Evolutionary conservation across 371 early-diverging fungal genomes (phyloP), one percentile per base, ranked within the genome.

Genomic region (Apophysomyces trapeziformis): DNA sequence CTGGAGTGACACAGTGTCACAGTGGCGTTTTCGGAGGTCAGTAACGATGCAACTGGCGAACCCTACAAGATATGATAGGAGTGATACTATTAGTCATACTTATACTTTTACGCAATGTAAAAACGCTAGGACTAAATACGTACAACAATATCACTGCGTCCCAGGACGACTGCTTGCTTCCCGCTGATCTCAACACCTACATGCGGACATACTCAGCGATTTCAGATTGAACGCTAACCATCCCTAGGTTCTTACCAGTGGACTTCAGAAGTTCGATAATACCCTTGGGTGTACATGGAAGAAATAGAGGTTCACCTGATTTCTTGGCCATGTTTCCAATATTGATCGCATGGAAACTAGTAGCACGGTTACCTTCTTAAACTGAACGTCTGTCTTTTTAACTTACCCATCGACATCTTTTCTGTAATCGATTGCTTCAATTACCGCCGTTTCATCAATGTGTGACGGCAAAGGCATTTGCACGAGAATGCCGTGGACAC

Each of bases 331-430:
- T 82, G 43, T 86, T 83, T 36, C 97, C 97, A 67, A 94, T 91
- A 84, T 97, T 96, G 65, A 85, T 70, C n/a, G 93, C 86, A 71
- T 96, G 96, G 80, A 97, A 93, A 32, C 92, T 90, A 63, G 11
- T 16, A 12, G 26, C 11, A 67, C 5, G 26, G 1, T 41, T 18
- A 26, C 32, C 1, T 41, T 41, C 13, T 41, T 0, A 41, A 8
- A 8, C 41, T 11, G 13, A 41, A 41, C 5, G 5, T 41, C 5
- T 8, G 41, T 5, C 54, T 4, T 12, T 7, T 21, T 7, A 37
- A 60, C 69, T 61, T 82, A 89, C 84, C 98, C 98, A 77, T 97
- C 98, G 18, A 97, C 96, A 77, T 97, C 98, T 79, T 96, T 97
- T 63, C 84, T 74, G 7, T 87, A 84, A 64, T 85, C 78, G 60